Base-by-base conservation (phyloP, 495 filamentous ascomycete species). In the Penicillium paradoxum region DNA sequence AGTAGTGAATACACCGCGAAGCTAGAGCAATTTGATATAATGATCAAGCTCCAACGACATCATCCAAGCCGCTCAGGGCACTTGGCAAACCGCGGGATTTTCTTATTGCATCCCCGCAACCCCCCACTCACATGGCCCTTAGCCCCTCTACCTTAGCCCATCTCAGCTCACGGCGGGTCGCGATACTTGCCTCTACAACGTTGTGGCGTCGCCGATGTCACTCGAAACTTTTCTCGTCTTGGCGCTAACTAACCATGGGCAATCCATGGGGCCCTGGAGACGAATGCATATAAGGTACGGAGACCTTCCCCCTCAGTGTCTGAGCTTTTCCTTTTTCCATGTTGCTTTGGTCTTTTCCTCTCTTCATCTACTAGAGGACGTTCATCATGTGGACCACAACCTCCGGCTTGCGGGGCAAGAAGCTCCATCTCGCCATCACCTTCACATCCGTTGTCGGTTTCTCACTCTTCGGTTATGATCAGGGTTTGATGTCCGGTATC, bases 401-500 rank as follows among this genome's bases (percentile, higher is more conserved):
- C 19, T 58, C 45, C 29, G 71, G 71, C 57, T 47, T 71, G 6
- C 56, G 65, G 57, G 71, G 71, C 63, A 58, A 58, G 45, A 53
- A 59, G 53, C 71, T 74, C 55, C 68, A 61, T 41, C 17, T 63
- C 13, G 62, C 59, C 48, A 72, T 74, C 58, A 74, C 71, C 45
- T 54, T 71, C 50, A 70, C 62, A 21, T 71, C 71, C 46, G 68
- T 71, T 10, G 82, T 83, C 8, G 86, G 85, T 22, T 89, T 89
- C 68, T 74, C 88, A 11, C 77, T 89, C 5, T 90, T 89, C 64
- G 86, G 85, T 59, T 87, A 88, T 63, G 83, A 86, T 51, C 83
- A 84, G 67, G 79, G 80, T 60, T 73, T 85, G 56, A 91, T 91
- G 89, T 82, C 78, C 59, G 87, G 88, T 54, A 88, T 93, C 62